Conservation (phyloP, 208 protist species). For the Trypanosoma melophagium region DNA sequence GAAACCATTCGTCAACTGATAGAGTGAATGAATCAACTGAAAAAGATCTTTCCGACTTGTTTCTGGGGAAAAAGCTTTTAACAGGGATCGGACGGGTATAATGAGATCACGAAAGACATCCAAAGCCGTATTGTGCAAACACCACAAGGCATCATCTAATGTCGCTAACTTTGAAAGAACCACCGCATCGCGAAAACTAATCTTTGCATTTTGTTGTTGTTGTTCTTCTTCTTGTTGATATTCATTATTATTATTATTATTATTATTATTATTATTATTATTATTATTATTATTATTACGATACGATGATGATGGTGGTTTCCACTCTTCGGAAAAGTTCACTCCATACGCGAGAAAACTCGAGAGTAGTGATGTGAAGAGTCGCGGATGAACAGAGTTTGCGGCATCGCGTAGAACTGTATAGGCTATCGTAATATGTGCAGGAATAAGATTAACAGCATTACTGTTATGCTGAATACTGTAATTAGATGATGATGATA, state of each 20-base stretch:
- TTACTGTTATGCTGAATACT: not conserved
- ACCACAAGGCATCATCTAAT: constrained; percentile 1
- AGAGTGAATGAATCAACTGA: too few relatives aligned
- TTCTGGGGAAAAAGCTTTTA: too few relatives aligned
- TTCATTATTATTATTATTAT: not conserved
- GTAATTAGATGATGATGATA: not conserved
- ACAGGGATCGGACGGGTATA: not conserved
- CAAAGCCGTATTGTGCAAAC: constrained; percentile 5
- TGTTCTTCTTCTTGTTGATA: not conserved
- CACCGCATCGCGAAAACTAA: not conserved
- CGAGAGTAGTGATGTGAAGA: constrained; percentile 38
- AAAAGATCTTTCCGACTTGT: too few relatives aligned
- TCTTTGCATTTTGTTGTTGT: not conserved
- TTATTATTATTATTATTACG: constrained; percentile 3
- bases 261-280: not conserved
- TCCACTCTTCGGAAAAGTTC: too few relatives aligned
- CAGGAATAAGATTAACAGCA: too few relatives aligned
- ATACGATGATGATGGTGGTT: too few relatives aligned
- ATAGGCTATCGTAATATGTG: constrained; percentile 19
- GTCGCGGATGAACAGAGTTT: constrained; percentile 11
- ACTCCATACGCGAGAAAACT: constrained; percentile 42
- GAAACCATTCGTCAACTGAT: too few relatives aligned
- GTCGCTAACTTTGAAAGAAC: not conserved
- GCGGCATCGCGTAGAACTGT: constrained; percentile 29
- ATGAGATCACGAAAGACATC: not conserved